Evolutionary conservation across 2,329 filamentous ascomycete genomes (phyloP), one percentile per base, ranked within the genome.

Genomic region (Fusarium odoratissimum): DNA sequence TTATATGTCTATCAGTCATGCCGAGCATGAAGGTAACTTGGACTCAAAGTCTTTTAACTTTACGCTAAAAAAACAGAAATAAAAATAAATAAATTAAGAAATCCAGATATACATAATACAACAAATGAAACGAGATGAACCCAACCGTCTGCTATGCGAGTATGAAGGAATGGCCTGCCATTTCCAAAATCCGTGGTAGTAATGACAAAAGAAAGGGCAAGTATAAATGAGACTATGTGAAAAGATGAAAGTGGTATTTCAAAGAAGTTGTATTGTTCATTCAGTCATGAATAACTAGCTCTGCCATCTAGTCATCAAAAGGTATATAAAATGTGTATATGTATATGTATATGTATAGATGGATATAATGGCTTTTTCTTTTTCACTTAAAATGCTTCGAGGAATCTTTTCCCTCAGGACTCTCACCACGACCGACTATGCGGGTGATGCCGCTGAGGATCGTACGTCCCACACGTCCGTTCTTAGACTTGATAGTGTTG

Each of bases 381-480:
- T 21, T 42, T 73, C 52, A 73, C 35, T 73, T 72, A 30, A 37
- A 33, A 49, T 40, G 42, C 44, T 73, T 71, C 25, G 71, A 19
- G 19, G 55, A 42, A 42, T 78, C 76, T 61, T 80, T 83, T 12
- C 76, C 74, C n/a, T 84, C 83, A 0, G 83, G 82, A 42, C 83
- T 84, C 59, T 84, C 83, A 30, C 81, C 79, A 33, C 83, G 77
- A 4, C 79, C 80, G 8, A 83, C 83, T 45, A 84, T 84, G 46
- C 82, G 80, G 79, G 85, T 85, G 71, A 85, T 84, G 45, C 84
- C 84, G 46, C 80, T 84, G 19, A 85, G 74, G 12, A 85, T 81
- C 9, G 82, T 84, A 56, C 84, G 78, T 13, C 84, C 84, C 10
- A 83, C 79, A 48, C 82, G 82, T n/a, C 77, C 82, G 23, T 83